Evolutionary conservation across 257 asterid species (phyloP), one percentile per base, ranked within the genome.

Genomic region (Scutellaria minor): DNA sequence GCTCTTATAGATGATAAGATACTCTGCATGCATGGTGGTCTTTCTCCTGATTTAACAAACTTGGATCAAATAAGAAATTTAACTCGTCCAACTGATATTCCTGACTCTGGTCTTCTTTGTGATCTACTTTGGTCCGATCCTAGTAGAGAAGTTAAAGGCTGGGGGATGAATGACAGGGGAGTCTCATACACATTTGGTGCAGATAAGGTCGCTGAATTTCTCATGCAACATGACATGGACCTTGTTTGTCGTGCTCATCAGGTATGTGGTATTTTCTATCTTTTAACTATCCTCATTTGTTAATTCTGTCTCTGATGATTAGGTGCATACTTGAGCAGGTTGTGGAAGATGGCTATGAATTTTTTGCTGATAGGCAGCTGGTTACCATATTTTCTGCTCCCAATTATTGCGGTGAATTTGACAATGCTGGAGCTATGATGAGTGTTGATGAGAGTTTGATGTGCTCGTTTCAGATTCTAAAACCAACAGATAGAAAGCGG

Each of bases 1-100:
- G 89, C 89, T 73, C 85, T 85, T 65, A 85, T 85, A 58, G 89
- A 85, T 47, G 89, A 85, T 63, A 85, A 85, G 68, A 85, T 85
- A 55, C 87, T 85, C 60, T 85, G 89, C 79, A 85, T 85, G 89
- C 89, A 85, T 63, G 89, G 89, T 13, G 89, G 89, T n/a, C 89
- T 85, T 59, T 85, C 89, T 68, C 89, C 87, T 41, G 89, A 85
- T 53, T 79, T 85, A 48, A 76, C 83, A 27, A 41, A 70, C 78
- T 59, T 85, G 83, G 84, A 85, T 77, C 89, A 85, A 44, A 85
- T 85, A 27, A 80, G 89, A 78, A 82, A 70, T 71, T 68, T 85
- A 70, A 63, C 89, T 56, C 89, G 89, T 45, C 89, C 89, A 45
- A 75, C 84, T 78, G 87, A 82, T 80, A 78, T 85, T 78, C 89